phyloP scores from a whole-genome alignment of 129 eudicot genomes.

The Deinandra increscens region DNA sequence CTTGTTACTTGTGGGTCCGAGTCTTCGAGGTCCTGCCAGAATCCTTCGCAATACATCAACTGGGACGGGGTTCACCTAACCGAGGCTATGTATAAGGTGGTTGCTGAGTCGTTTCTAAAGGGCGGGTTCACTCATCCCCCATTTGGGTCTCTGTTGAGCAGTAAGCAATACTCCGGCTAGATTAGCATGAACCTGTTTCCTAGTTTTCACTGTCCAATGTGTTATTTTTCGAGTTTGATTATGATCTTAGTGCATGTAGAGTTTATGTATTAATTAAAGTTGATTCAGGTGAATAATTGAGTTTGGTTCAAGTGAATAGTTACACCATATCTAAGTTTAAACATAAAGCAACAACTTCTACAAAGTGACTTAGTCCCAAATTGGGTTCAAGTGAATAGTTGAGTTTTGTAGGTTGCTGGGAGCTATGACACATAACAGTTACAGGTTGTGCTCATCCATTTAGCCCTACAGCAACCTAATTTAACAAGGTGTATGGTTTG shows the following conservation, averaged over 20 bases:
- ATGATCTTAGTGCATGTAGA: background rate
- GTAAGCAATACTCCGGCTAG: conserved; percentile 31
- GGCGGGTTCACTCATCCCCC: conserved; percentile 55
- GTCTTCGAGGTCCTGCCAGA: conserved; percentile 46
- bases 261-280: background rate
- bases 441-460: no score
- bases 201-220: background rate
- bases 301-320: no score
- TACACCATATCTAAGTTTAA: no score
- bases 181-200: conserved; percentile 6
- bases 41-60: conserved; percentile 64
- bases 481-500: no score
- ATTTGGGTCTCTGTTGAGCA: conserved; percentile 44
- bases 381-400: no score
- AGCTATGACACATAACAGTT: no score
- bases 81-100: conserved; percentile 70
- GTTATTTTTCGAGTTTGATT: background rate
- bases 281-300: no score
- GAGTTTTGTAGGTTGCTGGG: no score
- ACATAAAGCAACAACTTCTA: no score
- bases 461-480: no score
- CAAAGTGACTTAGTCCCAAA: no score
- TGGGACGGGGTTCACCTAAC: conserved; percentile 96
- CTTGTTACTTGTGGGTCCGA: conserved; percentile 64
- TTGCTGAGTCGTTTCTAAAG: conserved; percentile 47